Percentiles rank a stretch among this genome's conserved stretches.
These are phyloP conservation scores for Mollisia scopiformis DNA, from an alignment of 2,329 filamentous ascomycete genomes.

Conservation along the genomic window DNA sequence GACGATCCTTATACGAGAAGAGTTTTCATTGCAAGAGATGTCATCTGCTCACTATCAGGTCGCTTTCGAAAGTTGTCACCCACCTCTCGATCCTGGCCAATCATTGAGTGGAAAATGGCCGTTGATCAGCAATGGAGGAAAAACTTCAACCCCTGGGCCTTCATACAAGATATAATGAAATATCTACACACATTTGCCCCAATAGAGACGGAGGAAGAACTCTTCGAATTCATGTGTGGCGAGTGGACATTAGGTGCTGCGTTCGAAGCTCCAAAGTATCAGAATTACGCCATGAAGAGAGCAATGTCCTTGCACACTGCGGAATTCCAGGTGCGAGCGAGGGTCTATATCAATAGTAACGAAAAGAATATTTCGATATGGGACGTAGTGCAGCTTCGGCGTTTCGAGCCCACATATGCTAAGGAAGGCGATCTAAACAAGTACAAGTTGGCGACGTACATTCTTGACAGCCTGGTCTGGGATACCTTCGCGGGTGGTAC, in stretches of 20 bases:
- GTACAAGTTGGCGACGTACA: neutral
- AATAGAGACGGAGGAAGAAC: too few relatives aligned
- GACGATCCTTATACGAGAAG: neutral
- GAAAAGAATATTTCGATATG: too few relatives aligned
- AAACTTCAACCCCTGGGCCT: neutral
- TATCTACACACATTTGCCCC: neutral
- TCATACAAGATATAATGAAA: neutral
- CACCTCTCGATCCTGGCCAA: neutral
- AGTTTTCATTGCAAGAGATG: neutral
- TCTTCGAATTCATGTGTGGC: neutral
- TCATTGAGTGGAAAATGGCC: neutral
- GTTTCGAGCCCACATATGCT: neutral
- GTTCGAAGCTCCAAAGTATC: neutral
- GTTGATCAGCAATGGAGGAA: neutral
- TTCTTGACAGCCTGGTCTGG: constrained; percentile 3
- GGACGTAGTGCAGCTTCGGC: neutral
- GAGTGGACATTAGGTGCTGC: constrained; percentile 1
- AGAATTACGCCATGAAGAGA: neutral
- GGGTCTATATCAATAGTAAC: neutral
- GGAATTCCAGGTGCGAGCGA: neutral
- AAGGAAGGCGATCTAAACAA: neutral
- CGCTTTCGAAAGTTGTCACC: neutral
- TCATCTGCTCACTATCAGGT: neutral
- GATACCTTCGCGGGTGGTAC: neutral
- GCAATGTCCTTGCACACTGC: neutral